Evolutionary conservation across 805 yeast species (phyloP), one percentile per base, ranked within the genome.

Genomic region (Candida ponderosae): DNA sequence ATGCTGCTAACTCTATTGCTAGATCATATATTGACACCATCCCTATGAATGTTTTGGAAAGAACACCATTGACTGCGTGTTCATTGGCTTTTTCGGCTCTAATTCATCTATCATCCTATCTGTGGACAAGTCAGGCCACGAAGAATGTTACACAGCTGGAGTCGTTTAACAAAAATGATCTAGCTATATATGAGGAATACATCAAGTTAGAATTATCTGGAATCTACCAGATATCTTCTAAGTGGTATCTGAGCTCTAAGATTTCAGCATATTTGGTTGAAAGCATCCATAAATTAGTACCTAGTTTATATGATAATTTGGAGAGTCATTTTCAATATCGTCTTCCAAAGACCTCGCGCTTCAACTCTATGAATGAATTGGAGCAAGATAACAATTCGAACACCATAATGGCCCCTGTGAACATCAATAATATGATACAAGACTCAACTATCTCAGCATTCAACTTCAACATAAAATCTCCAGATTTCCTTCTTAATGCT

Each of bases 11-110:
- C 29, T 56, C 70, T 16, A 68, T 72, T 18, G 67, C 70, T 2
- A 65, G 62, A 38, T 51, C 68, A 1, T 52, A 72, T 7, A 59
- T 72, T 10, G 76, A 72, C 41, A 68, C 76, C 2, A 65, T 65
- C 40, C 66, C 76, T 0, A 52, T 68, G 1, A 54, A 62, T 31
- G 62, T 72, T 1, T 37, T 59, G 10, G 59, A 63, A 29, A 55
- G 79, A 46, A 71, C 77, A 0, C 78, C 78, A 4, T 55, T 72
- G 37, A 62, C 62, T 48, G 76, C 76, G 0, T 72, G 79, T 44
- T 68, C 76, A 0, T 52, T 72, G 34, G 79, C 79, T 5, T 70
- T 72, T 49, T 68, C 76, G 0, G 64, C 72, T 7, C 50, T 72
- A 29, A 74, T 72, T 14, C 77, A 72, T 51, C 46, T 72, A 11